Base-by-base conservation (phyloP, 2,329 filamentous ascomycete genomes). In the Claviceps pusilla region DNA sequence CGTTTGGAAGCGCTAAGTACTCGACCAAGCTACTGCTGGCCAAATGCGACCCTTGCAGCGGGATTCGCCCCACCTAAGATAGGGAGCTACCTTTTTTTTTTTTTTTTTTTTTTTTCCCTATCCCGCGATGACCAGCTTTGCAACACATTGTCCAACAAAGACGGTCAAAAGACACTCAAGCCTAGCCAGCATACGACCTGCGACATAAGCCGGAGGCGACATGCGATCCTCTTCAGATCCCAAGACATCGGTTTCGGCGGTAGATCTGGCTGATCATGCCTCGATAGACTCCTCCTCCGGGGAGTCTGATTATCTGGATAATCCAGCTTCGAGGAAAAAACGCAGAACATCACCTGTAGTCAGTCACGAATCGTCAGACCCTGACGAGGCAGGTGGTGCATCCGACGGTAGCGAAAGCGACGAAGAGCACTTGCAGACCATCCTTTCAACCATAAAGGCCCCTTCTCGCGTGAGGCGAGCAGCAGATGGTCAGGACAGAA, bases 401-500 rank as follows among this genome's bases (percentile, higher is more conserved):
- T 61, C 68, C 43, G 64, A 71, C 46, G 65, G 66, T 6, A 65
- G 65, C 9, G 63, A 66, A 3, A 66, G 66, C 14, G 64, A 65
- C 2, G 62, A 65, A 3, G 54, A 64, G 24, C 64, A 66, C n/a
- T 42, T 71, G 10, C 63, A 69, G 53, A 62, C 57, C 12, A 60
- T 65, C 3, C 56, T 73, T 1, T 68, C 73, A 12, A 71, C 73
- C 11, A 72, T 78, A 53, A 69, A 73, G 56, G 76, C 72, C 4
- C 77, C 78, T 3, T 80, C 78, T 4, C 73, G 78, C 55, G 70
- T 82, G 56, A 78, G 71, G 59, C 68, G 69, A 58, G 72, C 68
- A 42, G 57, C 55, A 12, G 59, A 60, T 41, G 54, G 54, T 31
- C 59, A 61, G 39, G 55, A 59, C 29, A 51, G 54, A 43, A 54